Base-by-base conservation (phyloP, 2,329 filamentous ascomycete species). In the Nemania sp. region DNA sequence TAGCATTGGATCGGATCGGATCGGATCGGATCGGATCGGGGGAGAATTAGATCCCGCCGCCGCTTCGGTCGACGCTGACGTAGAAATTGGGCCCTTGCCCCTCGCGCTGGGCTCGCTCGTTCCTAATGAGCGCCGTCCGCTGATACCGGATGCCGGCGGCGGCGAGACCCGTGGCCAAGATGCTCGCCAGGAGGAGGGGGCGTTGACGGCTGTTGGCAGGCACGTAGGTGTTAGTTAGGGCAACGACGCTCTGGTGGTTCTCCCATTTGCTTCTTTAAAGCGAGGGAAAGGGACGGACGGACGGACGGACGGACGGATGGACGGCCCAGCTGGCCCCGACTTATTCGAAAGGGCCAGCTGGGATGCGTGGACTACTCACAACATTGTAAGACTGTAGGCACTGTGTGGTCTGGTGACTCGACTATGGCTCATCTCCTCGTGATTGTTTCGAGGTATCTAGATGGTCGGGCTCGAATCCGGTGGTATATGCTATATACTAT, bases 1-100 rank as follows among this genome's bases (percentile, higher is more conserved):
- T 29, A n/a, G 25, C 7, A 7, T 29, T 7, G 25, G 25, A 29
- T 29, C 25, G 25, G 25, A 29, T 29, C 25, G 25, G 25, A 29
- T 29, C 25, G 25, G 25, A 29, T 29, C 25, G 25, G 25, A 29
- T 29, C 25, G 25, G 25, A 29, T 29, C 7, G 25, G 21, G n/a
- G 11, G 5, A 34, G 4, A 10, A 25, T 67, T 43, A 73, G 64
- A 73, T 69, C 0, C 71, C 71, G 0, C 72, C 72, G 34, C 81
- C 81, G 66, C 81, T 83, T 21, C 81, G 77, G 56, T 83, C 81
- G 57, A 83, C 81, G 57, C 76, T 79, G 57, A 83, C 81, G 69
- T 83, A 80, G 51, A 78, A 74, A 62, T 77, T 77, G 21, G 74
- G 73, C 32, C 39, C 56, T 7, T 52, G 58, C 65, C 65, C 32